These are phyloP conservation scores for Saccharum hybrid DNA, from an alignment of 202 grass and related monocot species.

Conservation along the genomic window DNA sequence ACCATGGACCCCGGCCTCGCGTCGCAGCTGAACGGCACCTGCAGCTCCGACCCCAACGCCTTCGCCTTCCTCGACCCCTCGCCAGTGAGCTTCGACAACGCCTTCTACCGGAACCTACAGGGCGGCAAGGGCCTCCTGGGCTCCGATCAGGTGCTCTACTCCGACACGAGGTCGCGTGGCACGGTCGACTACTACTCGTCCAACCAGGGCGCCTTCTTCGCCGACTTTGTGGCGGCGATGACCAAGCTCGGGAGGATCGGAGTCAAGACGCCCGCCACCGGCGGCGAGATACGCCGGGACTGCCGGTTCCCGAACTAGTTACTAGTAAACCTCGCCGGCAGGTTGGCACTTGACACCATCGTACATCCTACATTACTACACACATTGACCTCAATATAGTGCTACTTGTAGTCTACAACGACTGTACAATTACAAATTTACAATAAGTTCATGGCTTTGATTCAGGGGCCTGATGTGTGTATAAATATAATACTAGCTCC, in stretches of 20 bases:
- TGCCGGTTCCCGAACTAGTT: constrained; percentile 50
- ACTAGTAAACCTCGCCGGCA: background rate
- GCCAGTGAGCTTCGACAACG: constrained; percentile 51
- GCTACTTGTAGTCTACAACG: background rate
- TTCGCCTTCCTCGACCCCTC: constrained; percentile 62
- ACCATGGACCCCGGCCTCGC: constrained; percentile 47
- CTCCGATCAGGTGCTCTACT: constrained; percentile 66
- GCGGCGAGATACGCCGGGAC: constrained; percentile 65
- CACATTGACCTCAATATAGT: background rate
- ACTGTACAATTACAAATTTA: background rate
- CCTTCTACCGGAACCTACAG: constrained; percentile 56
- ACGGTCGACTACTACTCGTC: constrained; percentile 50
- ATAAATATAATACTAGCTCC: background rate
- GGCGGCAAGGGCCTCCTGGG: constrained; percentile 52
- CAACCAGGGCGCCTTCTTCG: constrained; percentile 57
- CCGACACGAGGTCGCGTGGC: constrained; percentile 45
- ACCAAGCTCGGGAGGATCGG: constrained; percentile 64
- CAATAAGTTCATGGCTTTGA: background rate
- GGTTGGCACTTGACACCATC: background rate
- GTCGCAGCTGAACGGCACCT: constrained; percentile 42
- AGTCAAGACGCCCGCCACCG: constrained; percentile 60
- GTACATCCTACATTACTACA: background rate
- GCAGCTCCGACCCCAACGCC: constrained; percentile 31
- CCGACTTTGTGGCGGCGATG: constrained; percentile 56
- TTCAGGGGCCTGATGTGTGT: background rate